A percentile compares a stretch with the other conserved stretches of the same genome.
phyloP scores from a whole-genome alignment of 1,139 yeast genomes.

The Candida sanyaensis region DNA sequence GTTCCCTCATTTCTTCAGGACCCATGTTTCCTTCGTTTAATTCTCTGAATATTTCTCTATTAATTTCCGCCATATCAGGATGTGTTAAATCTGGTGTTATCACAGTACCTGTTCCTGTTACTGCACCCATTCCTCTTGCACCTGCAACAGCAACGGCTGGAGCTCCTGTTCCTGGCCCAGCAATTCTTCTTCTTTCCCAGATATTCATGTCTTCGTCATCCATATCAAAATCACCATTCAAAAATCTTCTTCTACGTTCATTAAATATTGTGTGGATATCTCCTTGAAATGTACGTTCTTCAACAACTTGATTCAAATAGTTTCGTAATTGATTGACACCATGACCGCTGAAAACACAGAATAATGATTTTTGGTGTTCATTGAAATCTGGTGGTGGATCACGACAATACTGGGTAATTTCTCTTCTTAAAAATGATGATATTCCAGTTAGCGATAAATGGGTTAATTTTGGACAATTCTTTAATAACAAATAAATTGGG shows the following conservation, averaged over 20 bases:
- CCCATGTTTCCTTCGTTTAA: slow-evolving; percentile 33
- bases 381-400: slow-evolving; percentile 95
- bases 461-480: slow-evolving; percentile 82
- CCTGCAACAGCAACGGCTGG: not conserved
- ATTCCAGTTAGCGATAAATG: slow-evolving; percentile 92
- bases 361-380: slow-evolving; percentile 79
- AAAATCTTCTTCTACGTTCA: slow-evolving; percentile 33
- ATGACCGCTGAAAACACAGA: slow-evolving; percentile 91
- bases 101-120: slow-evolving; percentile 3
- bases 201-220: slow-evolving; percentile 28
- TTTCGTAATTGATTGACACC: slow-evolving; percentile 78
- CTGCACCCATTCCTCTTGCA: not conserved
- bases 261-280: slow-evolving; percentile 36
- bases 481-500: slow-evolving; percentile 70
- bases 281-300: slow-evolving; percentile 42
- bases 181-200: slow-evolving; percentile 12
- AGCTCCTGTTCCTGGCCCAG: slow-evolving; percentile 1
- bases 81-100: slow-evolving; percentile 16
- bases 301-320: slow-evolving; percentile 52
- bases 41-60: slow-evolving; percentile 38
- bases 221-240: slow-evolving; percentile 21
- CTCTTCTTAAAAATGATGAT: slow-evolving; percentile 80
- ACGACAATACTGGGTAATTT: slow-evolving; percentile 84
- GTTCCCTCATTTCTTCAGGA: slow-evolving; percentile 43
- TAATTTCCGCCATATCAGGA: slow-evolving; percentile 30